These are phyloP conservation scores for Suillus clintonianus DNA, from an alignment of 768 basidiomycete genomes.

Conservation along the genomic window DNA sequence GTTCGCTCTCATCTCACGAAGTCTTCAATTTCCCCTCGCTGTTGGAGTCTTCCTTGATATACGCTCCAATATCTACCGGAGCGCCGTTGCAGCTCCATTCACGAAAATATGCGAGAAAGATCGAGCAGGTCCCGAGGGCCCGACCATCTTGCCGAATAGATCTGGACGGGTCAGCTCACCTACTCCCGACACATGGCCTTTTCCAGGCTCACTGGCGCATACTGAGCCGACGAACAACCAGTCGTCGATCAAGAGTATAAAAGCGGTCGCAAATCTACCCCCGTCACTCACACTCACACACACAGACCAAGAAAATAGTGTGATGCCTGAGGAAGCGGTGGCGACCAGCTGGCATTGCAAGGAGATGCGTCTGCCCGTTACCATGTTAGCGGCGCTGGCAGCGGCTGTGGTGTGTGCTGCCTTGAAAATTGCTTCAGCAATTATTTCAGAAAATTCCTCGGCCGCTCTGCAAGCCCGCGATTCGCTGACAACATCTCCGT, in stretches of 20 bases:
- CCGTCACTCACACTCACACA: slow-evolving; percentile 6
- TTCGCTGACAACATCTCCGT: background rate
- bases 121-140: background rate
- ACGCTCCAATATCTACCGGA: background rate
- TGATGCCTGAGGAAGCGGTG: background rate
- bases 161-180: slow-evolving; percentile 28
- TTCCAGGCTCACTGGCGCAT: slow-evolving; percentile 28
- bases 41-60: slow-evolving; percentile 9
- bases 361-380: slow-evolving; percentile 14
- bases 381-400: slow-evolving; percentile 17
- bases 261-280: background rate
- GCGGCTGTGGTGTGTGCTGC: slow-evolving; percentile 25
- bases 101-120: slow-evolving; percentile 16
- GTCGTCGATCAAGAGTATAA: slow-evolving; percentile 1
- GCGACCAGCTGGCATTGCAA: background rate
- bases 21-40: slow-evolving; percentile 19
- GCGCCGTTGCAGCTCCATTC: background rate
- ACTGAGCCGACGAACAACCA: slow-evolving; percentile 4
- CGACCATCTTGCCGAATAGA: slow-evolving; percentile 5
- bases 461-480: background rate
- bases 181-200: slow-evolving; percentile 33
- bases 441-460: background rate
- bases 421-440: slow-evolving; percentile 17
- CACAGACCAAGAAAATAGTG: background rate
- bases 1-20: slow-evolving; percentile 25